Conservation (phyloP, 108 stramenopile species). For the Nannochloropsis salina region DNA sequence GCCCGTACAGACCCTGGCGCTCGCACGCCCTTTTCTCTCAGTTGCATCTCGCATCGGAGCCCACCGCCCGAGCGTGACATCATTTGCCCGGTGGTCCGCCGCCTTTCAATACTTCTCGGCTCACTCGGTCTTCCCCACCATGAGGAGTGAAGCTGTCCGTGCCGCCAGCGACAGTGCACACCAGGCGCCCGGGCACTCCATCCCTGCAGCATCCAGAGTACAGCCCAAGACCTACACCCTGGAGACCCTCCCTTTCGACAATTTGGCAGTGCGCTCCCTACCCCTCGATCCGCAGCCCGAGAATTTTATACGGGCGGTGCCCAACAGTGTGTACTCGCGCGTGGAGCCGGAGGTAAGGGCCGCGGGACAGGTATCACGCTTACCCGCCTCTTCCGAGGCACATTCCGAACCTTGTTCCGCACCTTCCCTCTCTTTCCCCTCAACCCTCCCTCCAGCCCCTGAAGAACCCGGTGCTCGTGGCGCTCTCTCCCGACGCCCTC, state of each 20-base stretch:
- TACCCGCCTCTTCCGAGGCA: neutral
- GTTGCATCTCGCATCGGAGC: neutral
- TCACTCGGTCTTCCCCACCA: conserved; percentile 6
- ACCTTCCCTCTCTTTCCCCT: neutral
- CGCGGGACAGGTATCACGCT: neutral
- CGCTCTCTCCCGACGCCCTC: conserved; percentile 40
- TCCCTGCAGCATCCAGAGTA: too few relatives aligned
- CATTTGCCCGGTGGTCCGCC: neutral
- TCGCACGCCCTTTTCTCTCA: neutral
- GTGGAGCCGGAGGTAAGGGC: neutral
- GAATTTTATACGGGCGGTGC: conserved; percentile 35
- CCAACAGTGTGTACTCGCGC: neutral
- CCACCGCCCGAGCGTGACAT: neutral
- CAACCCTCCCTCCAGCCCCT: conserved; percentile 23
- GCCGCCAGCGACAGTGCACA: too few relatives aligned
- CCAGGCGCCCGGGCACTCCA: too few relatives aligned
- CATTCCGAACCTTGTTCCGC: conserved; percentile 21
- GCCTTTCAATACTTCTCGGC: neutral
- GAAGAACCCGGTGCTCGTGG: conserved; percentile 39
- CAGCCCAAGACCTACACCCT: conserved; percentile 22
- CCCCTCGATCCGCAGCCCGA: conserved; percentile 37
- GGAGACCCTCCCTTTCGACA: conserved; percentile 42
- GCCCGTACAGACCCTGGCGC: neutral
- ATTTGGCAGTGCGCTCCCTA: conserved; percentile 28
- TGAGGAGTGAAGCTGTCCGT: neutral